phyloP scores from a whole-genome alignment of 345 rosid genomes.

The Lumnitzera racemosa region DNA sequence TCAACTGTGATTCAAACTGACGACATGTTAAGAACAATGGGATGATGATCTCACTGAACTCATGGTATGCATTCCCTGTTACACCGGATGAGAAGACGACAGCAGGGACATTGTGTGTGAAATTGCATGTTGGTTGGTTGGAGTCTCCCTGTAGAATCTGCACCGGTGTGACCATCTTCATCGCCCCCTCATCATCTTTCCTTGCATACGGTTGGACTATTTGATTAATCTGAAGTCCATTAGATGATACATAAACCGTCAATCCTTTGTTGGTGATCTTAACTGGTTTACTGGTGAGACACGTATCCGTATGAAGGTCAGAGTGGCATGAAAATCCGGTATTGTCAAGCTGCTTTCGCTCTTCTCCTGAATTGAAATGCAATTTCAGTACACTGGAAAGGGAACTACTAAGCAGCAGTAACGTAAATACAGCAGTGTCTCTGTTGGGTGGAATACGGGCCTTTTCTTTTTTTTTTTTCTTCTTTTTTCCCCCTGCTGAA shows the following conservation, averaged over 20 bases:
- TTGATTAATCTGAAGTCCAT: slow-evolving; percentile 5
- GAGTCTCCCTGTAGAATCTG: slow-evolving; percentile 14
- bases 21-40: slow-evolving; percentile 37
- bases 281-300: slow-evolving; percentile 20
- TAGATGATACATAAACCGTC: slow-evolving; percentile 13
- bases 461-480: too few species aligned
- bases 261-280: slow-evolving; percentile 15
- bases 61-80: slow-evolving; percentile 32
- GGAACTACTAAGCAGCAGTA: too few species aligned
- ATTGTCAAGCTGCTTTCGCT: slow-evolving; percentile 12
- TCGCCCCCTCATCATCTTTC: slow-evolving; percentile 12
- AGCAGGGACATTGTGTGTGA: slow-evolving; percentile 19
- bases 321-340: slow-evolving; percentile 23
- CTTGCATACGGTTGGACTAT: slow-evolving; percentile 21
- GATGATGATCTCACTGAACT: slow-evolving; percentile 31
- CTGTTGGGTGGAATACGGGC: too few species aligned
- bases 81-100: slow-evolving; percentile 32
- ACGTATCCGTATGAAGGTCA: slow-evolving; percentile 17
- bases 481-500: too few species aligned
- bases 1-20: slow-evolving; percentile 20
- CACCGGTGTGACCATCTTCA: slow-evolving; percentile 14
- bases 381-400: neutral
- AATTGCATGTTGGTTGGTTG: slow-evolving; percentile 14
- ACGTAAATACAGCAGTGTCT: too few species aligned
- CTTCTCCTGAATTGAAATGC: slow-evolving; percentile 17